phyloP scores from a whole-genome alignment of 345 rosid genomes.

The Eutrema yunnanense region DNA sequence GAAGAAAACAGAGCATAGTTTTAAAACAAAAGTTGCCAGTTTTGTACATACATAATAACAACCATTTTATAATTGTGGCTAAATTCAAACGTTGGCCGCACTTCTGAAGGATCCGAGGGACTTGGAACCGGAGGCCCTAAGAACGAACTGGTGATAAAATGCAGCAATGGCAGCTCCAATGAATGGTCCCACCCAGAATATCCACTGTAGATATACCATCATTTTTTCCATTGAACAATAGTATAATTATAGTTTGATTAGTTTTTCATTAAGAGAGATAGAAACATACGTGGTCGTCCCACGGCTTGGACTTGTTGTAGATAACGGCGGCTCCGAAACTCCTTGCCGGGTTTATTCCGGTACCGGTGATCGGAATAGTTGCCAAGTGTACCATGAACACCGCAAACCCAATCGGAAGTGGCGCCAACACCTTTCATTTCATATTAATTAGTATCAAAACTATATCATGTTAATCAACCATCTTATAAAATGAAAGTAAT shows the following conservation, averaged over 20 bases:
- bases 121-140: slow-evolving; percentile 73
- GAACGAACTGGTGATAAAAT: slow-evolving; percentile 53
- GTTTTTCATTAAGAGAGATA: too few species aligned
- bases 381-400: slow-evolving; percentile 95
- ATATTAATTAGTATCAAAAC: too few species aligned
- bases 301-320: slow-evolving; percentile 59
- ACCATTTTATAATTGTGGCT: slow-evolving; percentile 11
- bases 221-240: too few species aligned
- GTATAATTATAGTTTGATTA: neutral
- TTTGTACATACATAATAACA: slow-evolving; percentile 16
- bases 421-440: slow-evolving; percentile 67
- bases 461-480: too few species aligned
- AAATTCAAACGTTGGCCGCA: slow-evolving; percentile 35
- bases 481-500: too few species aligned
- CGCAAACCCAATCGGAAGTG: slow-evolving; percentile 93
- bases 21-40: slow-evolving; percentile 5
- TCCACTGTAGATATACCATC: too few species aligned
- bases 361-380: slow-evolving; percentile 90
- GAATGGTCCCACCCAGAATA: slow-evolving; percentile 72
- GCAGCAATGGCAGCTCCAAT: slow-evolving; percentile 64
- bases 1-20: neutral
- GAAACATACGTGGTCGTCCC: slow-evolving; percentile 99
- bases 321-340: slow-evolving; percentile 95
- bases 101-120: slow-evolving; percentile 90
- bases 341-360: slow-evolving; percentile 96